Evolutionary conservation across 2,329 filamentous ascomycete species (phyloP).

Genomic region (Pyrenophora tritici-repentis): DNA sequence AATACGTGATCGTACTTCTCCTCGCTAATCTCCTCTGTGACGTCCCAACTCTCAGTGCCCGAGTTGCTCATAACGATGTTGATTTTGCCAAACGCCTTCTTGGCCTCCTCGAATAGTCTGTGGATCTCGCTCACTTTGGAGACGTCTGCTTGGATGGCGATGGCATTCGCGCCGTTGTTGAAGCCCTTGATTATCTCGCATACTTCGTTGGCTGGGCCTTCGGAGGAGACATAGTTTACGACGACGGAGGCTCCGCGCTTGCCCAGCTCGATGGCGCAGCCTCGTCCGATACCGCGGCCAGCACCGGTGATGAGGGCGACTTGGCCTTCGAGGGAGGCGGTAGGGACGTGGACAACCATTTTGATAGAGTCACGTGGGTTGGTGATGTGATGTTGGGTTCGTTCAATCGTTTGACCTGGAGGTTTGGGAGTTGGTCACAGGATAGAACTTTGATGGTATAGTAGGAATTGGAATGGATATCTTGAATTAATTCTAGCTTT

Average conservation of each 20-base stretch:
- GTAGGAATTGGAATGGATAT: constrained; percentile 11
- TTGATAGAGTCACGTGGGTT: constrained; percentile 24
- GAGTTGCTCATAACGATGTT: constrained; percentile 59
- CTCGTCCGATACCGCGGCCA: constrained; percentile 69
- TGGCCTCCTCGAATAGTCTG: constrained; percentile 57
- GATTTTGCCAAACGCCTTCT: constrained; percentile 51
- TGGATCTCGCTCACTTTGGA: constrained; percentile 62
- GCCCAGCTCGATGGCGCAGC: constrained; percentile 70
- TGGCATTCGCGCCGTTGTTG: constrained; percentile 56
- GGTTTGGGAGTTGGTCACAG: not conserved
- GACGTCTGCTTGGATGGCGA: constrained; percentile 65
- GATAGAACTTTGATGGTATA: not conserved
- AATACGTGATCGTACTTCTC: constrained; percentile 76
- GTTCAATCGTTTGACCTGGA: not conserved
- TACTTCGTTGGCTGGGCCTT: constrained; percentile 56
- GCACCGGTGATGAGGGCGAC: constrained; percentile 66
- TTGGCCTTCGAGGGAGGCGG: constrained; percentile 57
- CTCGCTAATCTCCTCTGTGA: constrained; percentile 69
- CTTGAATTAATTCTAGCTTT: not conserved
- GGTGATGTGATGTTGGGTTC: constrained; percentile 7
- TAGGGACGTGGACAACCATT: constrained; percentile 52
- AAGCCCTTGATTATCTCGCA: constrained; percentile 52
- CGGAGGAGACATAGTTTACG: constrained; percentile 67
- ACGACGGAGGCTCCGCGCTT: constrained; percentile 67
- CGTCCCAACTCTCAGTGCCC: constrained; percentile 69